A percentile compares a stretch with the other conserved stretches of the same genome.
These are phyloP conservation scores for Psidium friedrichsthalianum DNA, from an alignment of 345 rosid species.

Conservation along the genomic window DNA sequence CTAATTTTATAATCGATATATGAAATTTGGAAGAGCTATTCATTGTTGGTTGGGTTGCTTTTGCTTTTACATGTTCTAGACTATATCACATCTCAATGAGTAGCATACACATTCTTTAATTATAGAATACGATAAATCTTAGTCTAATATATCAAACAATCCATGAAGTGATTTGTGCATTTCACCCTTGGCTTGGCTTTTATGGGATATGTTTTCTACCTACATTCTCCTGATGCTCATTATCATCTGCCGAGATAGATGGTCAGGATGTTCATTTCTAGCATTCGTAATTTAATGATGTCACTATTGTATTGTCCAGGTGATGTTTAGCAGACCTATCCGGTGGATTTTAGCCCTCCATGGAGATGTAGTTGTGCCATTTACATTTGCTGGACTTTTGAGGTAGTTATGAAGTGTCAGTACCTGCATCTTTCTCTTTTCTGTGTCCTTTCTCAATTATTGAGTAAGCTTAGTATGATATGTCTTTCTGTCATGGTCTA, in stretches of 20 bases:
- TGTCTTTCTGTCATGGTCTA: not conserved
- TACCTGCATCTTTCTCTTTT: not conserved
- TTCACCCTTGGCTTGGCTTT: not conserved
- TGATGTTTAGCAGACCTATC: slow-evolving; percentile 81
- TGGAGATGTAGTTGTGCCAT: slow-evolving; percentile 75
- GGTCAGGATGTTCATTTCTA: not conserved
- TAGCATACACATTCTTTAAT: not conserved
- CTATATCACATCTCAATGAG: not conserved
- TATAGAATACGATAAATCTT: not conserved
- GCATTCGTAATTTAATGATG: not conserved
- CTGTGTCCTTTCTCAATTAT: not conserved
- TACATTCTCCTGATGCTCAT: not conserved
- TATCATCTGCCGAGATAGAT: not conserved
- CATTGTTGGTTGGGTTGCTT: not conserved
- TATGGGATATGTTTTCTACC: not conserved
- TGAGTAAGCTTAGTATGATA: not conserved
- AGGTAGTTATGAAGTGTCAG: slow-evolving; percentile 33
- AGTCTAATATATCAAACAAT: not conserved
- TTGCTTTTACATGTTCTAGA: not conserved
- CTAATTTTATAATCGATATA: not conserved
- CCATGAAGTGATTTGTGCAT: not conserved
- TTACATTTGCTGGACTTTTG: slow-evolving; percentile 67
- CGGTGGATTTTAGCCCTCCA: slow-evolving; percentile 96
- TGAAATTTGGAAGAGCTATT: not conserved
- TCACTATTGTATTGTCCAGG: slow-evolving; percentile 25